Base-by-base conservation (phyloP, 306 rosid species). In the Lathyrus sativus region DNA sequence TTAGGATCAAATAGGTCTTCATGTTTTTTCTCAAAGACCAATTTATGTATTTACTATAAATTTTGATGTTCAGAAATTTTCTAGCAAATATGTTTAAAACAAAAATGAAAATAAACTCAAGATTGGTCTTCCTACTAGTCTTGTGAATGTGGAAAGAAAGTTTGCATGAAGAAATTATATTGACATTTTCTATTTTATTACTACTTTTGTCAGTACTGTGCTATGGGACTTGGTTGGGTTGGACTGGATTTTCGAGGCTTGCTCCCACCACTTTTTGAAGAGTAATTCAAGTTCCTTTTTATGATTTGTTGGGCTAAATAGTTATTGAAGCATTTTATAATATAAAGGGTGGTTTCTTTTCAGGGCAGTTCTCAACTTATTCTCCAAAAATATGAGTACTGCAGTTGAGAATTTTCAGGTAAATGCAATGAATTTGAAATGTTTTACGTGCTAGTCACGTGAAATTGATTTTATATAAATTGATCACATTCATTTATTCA, bases 141-240 rank as follows among this genome's bases (percentile, higher is more conserved):
- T 64, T 74, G 67, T 39, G 35, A 62, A 17, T 29, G 49, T 13
- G 10, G 19, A 11, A 37, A 41, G 68, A 18, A 39, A 62, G 54
- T 60, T 56, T 75, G 49, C 60, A 55, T 19, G 48, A 62, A 42
- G 58, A 71, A 67, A 43, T 79, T 49, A 37, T 73, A 67, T 72
- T 79, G 15, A 77, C 70, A 19, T 65, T 70, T 60, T 68, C 54
- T 74, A 18, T 46, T 72, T 44, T 84, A 68, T 76, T 44, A 33
- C 73, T 54, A 33, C 71, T 48, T 49, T 70, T 51, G 24, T 66
- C 96, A 95, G 99, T 95, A 90, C 72, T 95, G 99, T 85, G 96
- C 99, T 31, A 87, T 90, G 96, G 99, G 99, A 68, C 97, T 95
- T 83, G 99, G 99, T 77, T 90, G 99, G 99, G 99, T 95, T 74